A percentile compares a stretch with the other conserved stretches of the same genome.
Evolutionary conservation across 1,139 yeast species (phyloP).

Genomic region (Candida dubliniensis): DNA sequence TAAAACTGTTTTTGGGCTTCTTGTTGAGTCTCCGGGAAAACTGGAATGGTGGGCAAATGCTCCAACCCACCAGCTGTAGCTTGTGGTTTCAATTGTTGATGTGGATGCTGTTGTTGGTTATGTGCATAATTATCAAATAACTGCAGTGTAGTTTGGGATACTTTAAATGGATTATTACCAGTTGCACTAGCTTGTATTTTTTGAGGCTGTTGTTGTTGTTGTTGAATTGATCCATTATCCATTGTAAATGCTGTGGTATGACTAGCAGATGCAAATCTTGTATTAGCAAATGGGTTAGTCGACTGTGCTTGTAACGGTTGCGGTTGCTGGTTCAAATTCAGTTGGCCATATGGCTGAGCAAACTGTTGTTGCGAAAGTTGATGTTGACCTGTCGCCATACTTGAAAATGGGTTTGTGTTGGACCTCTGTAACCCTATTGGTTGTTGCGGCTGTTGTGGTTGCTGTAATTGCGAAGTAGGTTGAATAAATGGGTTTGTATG

Average conservation of each 20-base stretch:
- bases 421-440: conserved; percentile 26
- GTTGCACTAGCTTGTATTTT: conserved; percentile 32
- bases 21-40: conserved; percentile 62
- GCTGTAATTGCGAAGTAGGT: conserved; percentile 12
- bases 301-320: conserved; percentile 17
- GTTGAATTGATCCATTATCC: conserved; percentile 16
- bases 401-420: conserved; percentile 46
- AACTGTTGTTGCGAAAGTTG: conserved; percentile 4
- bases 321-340: conserved; percentile 13
- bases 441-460: conserved; percentile 15
- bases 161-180: conserved; percentile 49
- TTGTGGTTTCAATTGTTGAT: conserved; percentile 38
- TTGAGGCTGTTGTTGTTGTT: conserved; percentile 15
- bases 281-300: conserved; percentile 53
- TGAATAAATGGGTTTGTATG: conserved; percentile 31
- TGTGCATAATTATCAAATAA: conserved; percentile 30
- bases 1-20: conserved; percentile 38
- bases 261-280: conserved; percentile 37
- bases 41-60: conserved; percentile 58
- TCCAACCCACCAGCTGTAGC: conserved; percentile 72
- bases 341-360: conserved; percentile 5
- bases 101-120: conserved; percentile 16
- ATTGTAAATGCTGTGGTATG: conserved; percentile 39
- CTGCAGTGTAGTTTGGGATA: conserved; percentile 37
- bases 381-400: conserved; percentile 15